These are phyloP conservation scores for Calonectria multiphialidica DNA, from an alignment of 2,329 filamentous ascomycete genomes.

Conservation along the genomic window DNA sequence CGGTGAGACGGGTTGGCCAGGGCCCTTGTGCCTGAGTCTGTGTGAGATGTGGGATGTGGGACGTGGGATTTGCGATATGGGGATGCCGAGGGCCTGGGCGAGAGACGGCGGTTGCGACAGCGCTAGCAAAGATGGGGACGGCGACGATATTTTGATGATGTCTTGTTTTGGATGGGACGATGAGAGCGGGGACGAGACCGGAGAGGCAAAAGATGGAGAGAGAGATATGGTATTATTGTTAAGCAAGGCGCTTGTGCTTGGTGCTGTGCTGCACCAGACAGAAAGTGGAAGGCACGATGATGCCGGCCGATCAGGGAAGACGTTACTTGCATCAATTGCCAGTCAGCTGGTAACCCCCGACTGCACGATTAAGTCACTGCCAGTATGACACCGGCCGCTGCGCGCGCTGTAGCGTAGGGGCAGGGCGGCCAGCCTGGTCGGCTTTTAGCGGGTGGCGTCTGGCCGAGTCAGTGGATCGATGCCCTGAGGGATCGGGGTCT, in stretches of 20 bases:
- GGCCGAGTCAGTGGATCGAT: conserved; percentile 25
- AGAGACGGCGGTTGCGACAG: background rate
- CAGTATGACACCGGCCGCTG: conserved; percentile 17
- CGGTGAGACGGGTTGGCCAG: conserved; percentile 17
- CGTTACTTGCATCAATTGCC: conserved; percentile 37
- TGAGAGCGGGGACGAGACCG: background rate
- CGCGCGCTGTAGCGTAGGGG: conserved; percentile 12
- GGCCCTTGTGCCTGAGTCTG: conserved; percentile 18
- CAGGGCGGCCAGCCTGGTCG: conserved; percentile 7
- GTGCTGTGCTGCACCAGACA: conserved; percentile 7
- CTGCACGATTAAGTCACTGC: conserved; percentile 24
- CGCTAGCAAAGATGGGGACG: background rate
- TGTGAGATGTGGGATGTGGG: conserved; percentile 15
- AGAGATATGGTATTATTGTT: background rate
- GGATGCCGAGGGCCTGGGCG: background rate
- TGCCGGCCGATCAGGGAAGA: conserved; percentile 6
- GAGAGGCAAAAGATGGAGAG: background rate
- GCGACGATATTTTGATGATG: background rate
- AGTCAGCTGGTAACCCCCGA: conserved; percentile 31
- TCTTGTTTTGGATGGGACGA: background rate
- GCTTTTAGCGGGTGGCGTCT: conserved; percentile 16
- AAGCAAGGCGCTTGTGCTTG: background rate
- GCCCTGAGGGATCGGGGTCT: conserved; percentile 9
- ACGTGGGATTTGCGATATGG: background rate
- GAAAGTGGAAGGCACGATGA: conserved; percentile 18